Percentiles rank a stretch among this genome's conserved stretches.
These are phyloP conservation scores for Coix lacrymajobi DNA, from an alignment of 176 grass and related monocot genomes.

Conservation along the genomic window DNA sequence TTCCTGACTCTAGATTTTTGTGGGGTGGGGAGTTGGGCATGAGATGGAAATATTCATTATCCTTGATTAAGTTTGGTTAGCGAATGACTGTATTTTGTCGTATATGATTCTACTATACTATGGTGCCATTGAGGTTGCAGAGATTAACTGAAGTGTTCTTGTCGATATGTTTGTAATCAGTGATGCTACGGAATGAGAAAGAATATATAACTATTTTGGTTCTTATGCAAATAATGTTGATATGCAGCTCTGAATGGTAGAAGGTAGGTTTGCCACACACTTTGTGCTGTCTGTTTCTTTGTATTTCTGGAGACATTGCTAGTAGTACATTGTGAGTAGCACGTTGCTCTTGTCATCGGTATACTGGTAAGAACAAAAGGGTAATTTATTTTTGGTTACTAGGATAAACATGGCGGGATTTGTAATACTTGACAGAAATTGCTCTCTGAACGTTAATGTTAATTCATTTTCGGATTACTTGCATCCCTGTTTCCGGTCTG, in stretches of 20 bases:
- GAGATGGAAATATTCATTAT: conserved; percentile 26
- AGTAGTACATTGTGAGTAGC: neutral
- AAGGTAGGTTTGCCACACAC: neutral
- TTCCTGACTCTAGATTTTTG: no score
- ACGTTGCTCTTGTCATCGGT: neutral
- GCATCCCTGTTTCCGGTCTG: neutral
- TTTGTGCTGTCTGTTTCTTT: neutral
- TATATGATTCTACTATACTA: neutral
- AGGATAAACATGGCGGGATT: neutral
- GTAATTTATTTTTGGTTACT: neutral
- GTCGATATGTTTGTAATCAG: conserved; percentile 14
- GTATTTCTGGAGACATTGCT: neutral
- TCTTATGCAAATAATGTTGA: conserved; percentile 21
- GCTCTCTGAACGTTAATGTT: neutral
- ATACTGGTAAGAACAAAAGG: neutral
- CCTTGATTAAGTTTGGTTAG: neutral
- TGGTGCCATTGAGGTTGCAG: conserved; percentile 26
- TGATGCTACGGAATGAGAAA: neutral
- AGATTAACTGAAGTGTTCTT: conserved; percentile 30
- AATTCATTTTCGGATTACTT: no score
- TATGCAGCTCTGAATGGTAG: conserved; percentile 1
- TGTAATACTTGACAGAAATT: neutral
- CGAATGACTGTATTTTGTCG: neutral
- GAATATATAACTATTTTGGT: conserved; percentile 14
- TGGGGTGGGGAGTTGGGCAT: no score